Evolutionary conservation across 1,284 basidiomycete species (phyloP).

Genomic region (Pseudomicrostroma phylloplanum): DNA sequence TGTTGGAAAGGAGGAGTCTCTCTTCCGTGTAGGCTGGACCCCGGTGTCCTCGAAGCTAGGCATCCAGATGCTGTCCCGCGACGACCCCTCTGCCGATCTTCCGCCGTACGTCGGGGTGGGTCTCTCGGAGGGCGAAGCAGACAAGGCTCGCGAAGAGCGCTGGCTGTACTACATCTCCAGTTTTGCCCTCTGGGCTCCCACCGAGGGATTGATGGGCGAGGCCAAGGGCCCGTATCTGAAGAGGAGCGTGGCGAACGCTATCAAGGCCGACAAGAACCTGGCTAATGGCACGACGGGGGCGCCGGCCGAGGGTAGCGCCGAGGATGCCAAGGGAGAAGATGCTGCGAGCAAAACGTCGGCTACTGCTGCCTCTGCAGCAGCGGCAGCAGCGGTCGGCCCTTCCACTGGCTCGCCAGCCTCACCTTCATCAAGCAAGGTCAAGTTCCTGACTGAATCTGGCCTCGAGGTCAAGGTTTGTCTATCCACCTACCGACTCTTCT

Average conservation of each 20-base stretch:
- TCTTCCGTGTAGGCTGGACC: conserved; percentile 89
- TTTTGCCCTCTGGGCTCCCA: conserved; percentile 57
- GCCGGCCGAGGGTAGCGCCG: neutral
- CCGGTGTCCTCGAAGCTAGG: conserved; percentile 61
- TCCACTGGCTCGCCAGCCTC: neutral
- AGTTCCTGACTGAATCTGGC: conserved; percentile 7
- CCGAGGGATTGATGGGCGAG: conserved; percentile 42
- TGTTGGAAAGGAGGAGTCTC: conserved; percentile 78
- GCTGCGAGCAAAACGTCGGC: neutral
- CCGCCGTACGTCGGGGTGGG: conserved; percentile 4
- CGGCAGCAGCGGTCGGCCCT: neutral
- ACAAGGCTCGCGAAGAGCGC: conserved; percentile 69
- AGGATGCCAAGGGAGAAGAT: neutral
- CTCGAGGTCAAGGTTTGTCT: conserved; percentile 48
- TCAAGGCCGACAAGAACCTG: conserved; percentile 11
- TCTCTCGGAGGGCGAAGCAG: conserved; percentile 63
- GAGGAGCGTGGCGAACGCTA: conserved; percentile 21
- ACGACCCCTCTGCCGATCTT: conserved; percentile 56
- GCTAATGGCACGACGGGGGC: neutral
- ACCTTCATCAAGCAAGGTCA: neutral
- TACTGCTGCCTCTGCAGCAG: neutral
- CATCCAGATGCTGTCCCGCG: conserved; percentile 79
- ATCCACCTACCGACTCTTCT: conserved; percentile 53
- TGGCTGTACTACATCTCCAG: conserved; percentile 88
- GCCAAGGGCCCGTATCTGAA: conserved; percentile 43